These are phyloP conservation scores for Silybum marianum DNA, from an alignment of 129 eudicot genomes.

Conservation along the genomic window DNA sequence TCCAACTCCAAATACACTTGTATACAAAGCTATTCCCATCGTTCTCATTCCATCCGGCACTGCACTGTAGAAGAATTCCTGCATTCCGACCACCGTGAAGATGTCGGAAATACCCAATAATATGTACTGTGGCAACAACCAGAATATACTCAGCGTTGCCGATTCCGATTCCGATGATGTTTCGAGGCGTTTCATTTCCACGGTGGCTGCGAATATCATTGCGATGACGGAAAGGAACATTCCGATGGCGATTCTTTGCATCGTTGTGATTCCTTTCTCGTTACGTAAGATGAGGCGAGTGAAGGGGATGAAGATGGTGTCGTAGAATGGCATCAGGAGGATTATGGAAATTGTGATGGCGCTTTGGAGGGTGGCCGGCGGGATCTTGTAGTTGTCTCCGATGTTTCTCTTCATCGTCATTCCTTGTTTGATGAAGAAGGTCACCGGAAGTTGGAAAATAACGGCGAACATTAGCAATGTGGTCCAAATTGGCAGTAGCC, in stretches of 20 bases:
- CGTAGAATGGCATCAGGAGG: conserved; percentile 83
- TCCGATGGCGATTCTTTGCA: conserved; percentile 90
- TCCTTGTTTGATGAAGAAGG: conserved; percentile 97
- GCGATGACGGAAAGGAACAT: conserved; percentile 89
- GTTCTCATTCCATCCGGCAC: conserved; percentile 86
- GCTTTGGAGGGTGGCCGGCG: conserved; percentile 95
- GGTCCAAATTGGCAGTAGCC: conserved; percentile 79
- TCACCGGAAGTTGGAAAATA: conserved; percentile 88
- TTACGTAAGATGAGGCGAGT: conserved; percentile 49
- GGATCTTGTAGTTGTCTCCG: conserved; percentile 77
- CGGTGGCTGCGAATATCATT: conserved; percentile 82
- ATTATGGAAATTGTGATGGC: conserved; percentile 86
- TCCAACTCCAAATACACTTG: conserved; percentile 95
- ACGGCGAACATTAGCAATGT: conserved; percentile 92
- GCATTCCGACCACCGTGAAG: conserved; percentile 98
- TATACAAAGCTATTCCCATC: conserved; percentile 88
- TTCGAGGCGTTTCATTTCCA: conserved; percentile 59
- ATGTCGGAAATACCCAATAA: conserved; percentile 84
- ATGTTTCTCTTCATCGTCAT: conserved; percentile 86
- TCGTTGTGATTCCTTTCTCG: conserved; percentile 74
- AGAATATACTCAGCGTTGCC: conserved; percentile 56
- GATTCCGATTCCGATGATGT: conserved; percentile 2
- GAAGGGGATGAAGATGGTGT: conserved; percentile 69
- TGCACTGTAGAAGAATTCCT: conserved; percentile 86
- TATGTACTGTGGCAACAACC: conserved; percentile 86